Evolutionary conservation across 2,329 filamentous ascomycete species (phyloP), one percentile per base, ranked within the genome.

Genomic region (Penicillium sp.): DNA sequence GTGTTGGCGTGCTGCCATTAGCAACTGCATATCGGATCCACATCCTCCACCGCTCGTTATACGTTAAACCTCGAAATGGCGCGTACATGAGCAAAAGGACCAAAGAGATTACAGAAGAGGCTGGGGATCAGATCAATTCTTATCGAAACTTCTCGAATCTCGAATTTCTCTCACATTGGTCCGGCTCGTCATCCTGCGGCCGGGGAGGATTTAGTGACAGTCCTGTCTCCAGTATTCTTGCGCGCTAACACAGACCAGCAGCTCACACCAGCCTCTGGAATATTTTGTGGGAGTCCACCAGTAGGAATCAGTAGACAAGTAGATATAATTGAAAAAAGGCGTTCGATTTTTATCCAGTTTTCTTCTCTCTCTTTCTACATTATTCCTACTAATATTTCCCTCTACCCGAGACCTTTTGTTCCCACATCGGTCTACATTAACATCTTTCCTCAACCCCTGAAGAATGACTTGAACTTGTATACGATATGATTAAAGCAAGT

Each of bases 181-280:
- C 56, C 58, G 37, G 13, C 43, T 27, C 48, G 54, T 56, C 27
- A 29, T 29, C 55, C 56, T 48, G 53, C 47, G 49, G 37, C 48
- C 35, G 35, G 48, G 24, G 48, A 63, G 55, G 58, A 63, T 63
- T 62, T 58, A 64, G 57, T 63, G 65, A 67, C 69, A 67, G 64
- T 10, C 60, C 68, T 62, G 60, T 60, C 61, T 66, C 63, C 64
- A 66, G 57, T 67, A 58, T 56, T 63, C 51, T 64, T 60, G 63
- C 57, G 59, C 68, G 65, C 68, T 71, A 70, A 68, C 63, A 67
- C 65, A 67, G 62, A 63, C 61, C 62, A 69, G 59, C 52, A 59
- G 63, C 59, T 65, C 59, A 33, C 59, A 33, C 68, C 68, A 70
- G 68, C 68, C 68, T 69, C 68, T 68, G 48, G 22, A 65, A 66